phyloP scores from a whole-genome alignment of 805 yeast genomes.

The Hanseniaspora nectarophila region DNA sequence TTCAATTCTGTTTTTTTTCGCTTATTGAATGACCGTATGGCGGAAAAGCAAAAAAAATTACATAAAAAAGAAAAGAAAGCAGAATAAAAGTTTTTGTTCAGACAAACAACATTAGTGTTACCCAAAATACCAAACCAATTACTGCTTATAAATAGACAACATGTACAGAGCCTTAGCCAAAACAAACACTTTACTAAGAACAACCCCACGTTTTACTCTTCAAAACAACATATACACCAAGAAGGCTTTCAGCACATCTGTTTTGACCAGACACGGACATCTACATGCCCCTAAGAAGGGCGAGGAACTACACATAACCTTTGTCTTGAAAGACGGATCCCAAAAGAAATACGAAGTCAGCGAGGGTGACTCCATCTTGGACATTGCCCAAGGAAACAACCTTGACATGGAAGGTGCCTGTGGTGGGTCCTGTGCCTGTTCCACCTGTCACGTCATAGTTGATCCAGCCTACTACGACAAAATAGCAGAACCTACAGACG shows the following conservation, averaged over 20 bases:
- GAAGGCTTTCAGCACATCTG: not conserved
- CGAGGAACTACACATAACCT: slow-evolving; percentile 77
- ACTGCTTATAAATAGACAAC: not conserved
- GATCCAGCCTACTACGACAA: slow-evolving; percentile 89
- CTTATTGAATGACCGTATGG: not conserved
- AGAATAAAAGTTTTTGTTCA: not conserved
- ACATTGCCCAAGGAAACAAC: slow-evolving; percentile 87
- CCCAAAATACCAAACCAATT: not conserved
- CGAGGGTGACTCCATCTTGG: slow-evolving; percentile 83
- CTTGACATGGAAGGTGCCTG: slow-evolving; percentile 97
- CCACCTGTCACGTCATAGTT: slow-evolving; percentile 92
- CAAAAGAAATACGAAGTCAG: slow-evolving; percentile 75
- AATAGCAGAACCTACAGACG: slow-evolving; percentile 91
- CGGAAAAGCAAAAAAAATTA: not conserved
- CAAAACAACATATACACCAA: not conserved
- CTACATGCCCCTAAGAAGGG: slow-evolving; percentile 85
- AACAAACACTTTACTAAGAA: not conserved
- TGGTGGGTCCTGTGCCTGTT: slow-evolving; percentile 98
- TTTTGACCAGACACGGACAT: slow-evolving; percentile 54
- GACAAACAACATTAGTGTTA: not conserved
- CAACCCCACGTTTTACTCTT: not conserved
- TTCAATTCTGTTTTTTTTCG: not conserved
- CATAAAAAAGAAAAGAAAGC: not conserved
- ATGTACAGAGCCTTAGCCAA: not conserved
- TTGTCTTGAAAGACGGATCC: slow-evolving; percentile 81